Base-by-base conservation (phyloP, 148 eudicot genomes). In the Pharnaceum exiguum region DNA sequence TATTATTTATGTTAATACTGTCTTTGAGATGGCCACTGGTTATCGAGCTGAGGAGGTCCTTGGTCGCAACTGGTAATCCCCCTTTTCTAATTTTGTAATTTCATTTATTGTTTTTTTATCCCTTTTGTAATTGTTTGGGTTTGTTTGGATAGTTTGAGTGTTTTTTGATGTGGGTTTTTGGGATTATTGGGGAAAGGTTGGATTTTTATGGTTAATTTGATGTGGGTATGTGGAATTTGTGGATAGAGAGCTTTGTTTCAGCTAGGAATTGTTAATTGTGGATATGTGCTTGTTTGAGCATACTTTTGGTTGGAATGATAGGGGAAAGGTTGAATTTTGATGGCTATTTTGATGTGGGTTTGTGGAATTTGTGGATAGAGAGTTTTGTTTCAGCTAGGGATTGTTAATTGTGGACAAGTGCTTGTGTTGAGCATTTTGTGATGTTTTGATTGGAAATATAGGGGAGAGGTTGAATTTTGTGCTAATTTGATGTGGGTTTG, bases 31-130 rank as follows among this genome's bases (percentile, higher is more conserved):
- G 75, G 78, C 81, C 44, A 82, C 96, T n/a, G 96, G 98, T 0
- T 91, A 87, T 68, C 75, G 83, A 0, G 98, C 96, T 31, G 98
- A 88, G 62, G 98, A 91, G 46, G 90, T 91, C 33, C 94, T 91
- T 27, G 98, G 98, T 30, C 86, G 96, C 16, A 91, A 91, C 42
- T 87, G 98, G 98, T 91, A 46, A 42, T 59, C 22, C 15, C 38
- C 17, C 27, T 29, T 21, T 10, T 12, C n/a, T n/a, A n/a, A n/a
- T n/a, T n/a, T n/a, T n/a, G n/a, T n/a, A n/a, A n/a, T 44, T 13
- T 25, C 4, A 3, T 10, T 27, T 7, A 21, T 36, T 35, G 8
- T 35, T 12, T 35, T 6, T 35, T 12, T 35, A 35, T 35, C 38
- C 12, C 7, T 35, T 12, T 35, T 35, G 12, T 35, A 35, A 17